A percentile compares a stretch with the other conserved stretches of the same genome.
Evolutionary conservation across 2,329 filamentous ascomycete genomes (phyloP).

Genomic region (Pseudocercospora macadamiae): DNA sequence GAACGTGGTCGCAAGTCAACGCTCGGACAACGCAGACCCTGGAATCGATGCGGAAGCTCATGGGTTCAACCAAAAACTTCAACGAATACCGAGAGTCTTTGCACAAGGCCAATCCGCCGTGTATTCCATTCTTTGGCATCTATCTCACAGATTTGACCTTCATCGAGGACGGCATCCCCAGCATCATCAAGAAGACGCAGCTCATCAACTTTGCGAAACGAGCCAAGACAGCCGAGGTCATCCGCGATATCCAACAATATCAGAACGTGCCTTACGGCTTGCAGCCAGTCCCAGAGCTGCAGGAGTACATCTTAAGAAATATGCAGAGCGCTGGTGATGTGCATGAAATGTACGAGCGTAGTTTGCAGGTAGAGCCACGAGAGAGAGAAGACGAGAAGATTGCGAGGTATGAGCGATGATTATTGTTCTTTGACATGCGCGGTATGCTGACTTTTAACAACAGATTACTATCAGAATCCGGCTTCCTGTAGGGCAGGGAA

Average conservation of each 20-base stretch:
- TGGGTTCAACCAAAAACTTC: constrained; percentile 98
- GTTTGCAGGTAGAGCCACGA: constrained; percentile 86
- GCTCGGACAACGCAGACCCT: constrained; percentile 77
- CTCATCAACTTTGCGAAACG: constrained; percentile 99
- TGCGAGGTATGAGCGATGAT: constrained; percentile 72
- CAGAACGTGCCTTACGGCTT: constrained; percentile 96
- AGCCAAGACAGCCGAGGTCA: constrained; percentile 96
- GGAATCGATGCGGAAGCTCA: constrained; percentile 89
- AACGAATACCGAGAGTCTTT: constrained; percentile 92
- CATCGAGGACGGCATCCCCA: constrained; percentile 97
- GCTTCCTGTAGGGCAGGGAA: constrained; percentile 50
- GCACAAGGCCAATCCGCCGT: constrained; percentile 91
- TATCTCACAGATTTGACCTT: constrained; percentile 97
- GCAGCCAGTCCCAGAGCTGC: constrained; percentile 84
- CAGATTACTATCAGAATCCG: constrained; percentile 58
- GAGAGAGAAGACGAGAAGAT: constrained; percentile 99
- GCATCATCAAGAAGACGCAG: constrained; percentile 92
- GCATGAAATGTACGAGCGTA: constrained; percentile 99
- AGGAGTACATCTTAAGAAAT: constrained; percentile 95
- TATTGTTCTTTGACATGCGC: not conserved
- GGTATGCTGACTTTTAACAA: constrained; percentile 24
- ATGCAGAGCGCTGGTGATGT: constrained; percentile 95
- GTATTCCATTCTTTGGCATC: constrained; percentile 98
- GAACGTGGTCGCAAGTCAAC: constrained; percentile 93
- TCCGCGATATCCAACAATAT: constrained; percentile 97